Evolutionary conservation across 1,139 yeast species (phyloP), one percentile per base, ranked within the genome.

Genomic region (Geotrichum bryndzae): DNA sequence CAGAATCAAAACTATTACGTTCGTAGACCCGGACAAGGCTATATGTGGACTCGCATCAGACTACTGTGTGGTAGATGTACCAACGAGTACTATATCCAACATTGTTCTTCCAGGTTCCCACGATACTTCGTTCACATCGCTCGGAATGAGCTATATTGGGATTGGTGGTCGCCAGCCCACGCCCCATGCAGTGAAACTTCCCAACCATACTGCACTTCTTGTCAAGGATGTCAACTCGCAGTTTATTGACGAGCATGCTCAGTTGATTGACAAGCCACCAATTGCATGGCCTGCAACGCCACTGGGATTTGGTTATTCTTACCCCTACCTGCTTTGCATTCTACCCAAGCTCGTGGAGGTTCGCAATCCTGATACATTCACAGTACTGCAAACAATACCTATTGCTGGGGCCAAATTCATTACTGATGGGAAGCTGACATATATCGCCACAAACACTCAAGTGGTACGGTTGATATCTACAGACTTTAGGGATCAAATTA

Each of bases 1-100:
- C 59, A 69, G 73, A 45, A 71, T 77, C 31, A 70, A 72, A 55
- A 64, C 72, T 11, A 51, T 78, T n/a, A 73, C 74, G 33, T 79
- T 77, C 64, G 63, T 77, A 41, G 70, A 71, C 57, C 66, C 72
- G n/a, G 73, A 74, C 51, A 70, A 66, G 29, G 64, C 77, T 5
- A 68, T 77, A 1, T 69, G 77, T 52, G 78, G 74, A 2, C 63
- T 77, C 59, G 66, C 66, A 27, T 66, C 75, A 10, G 74, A 69
- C 23, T 70, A 67, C 62, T 68, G 67, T 53, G 52, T 67, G 25
- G 66, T 71, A 18, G 68, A 74, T 61, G 46, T 73, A 18, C 33
- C 48, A 25, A 64, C 65, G 6, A 35, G 61, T 13, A 60, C 66
- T 23, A 55, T 66, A 15, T 46, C 31, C 41, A 45, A 48, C 46